These are phyloP conservation scores for Podospora comata DNA, from an alignment of 495 filamentous ascomycete species.

Conservation along the genomic window DNA sequence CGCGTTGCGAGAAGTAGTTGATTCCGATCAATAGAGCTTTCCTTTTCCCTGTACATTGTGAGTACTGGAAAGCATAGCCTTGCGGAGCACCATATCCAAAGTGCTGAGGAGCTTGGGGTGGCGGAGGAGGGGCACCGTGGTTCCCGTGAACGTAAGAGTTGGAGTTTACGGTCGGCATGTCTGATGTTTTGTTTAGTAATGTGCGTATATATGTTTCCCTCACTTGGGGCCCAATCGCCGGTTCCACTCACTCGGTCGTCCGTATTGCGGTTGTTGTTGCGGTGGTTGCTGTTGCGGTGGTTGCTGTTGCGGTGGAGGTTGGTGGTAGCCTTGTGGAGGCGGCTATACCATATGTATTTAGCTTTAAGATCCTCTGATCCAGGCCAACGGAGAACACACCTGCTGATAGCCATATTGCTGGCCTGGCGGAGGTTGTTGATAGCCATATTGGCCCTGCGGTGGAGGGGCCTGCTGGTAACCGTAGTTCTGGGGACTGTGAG, in stretches of 20 bases:
- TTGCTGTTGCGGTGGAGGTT: conserved; percentile 34
- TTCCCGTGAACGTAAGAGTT: conserved; percentile 56
- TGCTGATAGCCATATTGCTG: conserved; percentile 37
- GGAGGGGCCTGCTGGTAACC: conserved; percentile 26
- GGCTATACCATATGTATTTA: conserved; percentile 32
- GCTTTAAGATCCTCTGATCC: conserved; percentile 4
- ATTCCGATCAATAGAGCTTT: conserved; percentile 96
- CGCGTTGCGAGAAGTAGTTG: conserved; percentile 94
- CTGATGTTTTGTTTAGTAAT: conserved; percentile 26
- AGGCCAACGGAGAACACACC: conserved; percentile 19
- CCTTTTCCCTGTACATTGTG: conserved; percentile 81
- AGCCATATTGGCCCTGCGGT: conserved; percentile 42
- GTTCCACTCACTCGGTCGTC: conserved; percentile 39
- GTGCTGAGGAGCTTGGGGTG: conserved; percentile 56
- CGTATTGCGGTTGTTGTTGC: conserved; percentile 26
- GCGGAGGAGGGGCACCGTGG: conserved; percentile 53
- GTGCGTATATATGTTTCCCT: conserved; percentile 1
- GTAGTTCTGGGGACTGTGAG: conserved; percentile 22
- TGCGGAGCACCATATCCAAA: conserved; percentile 79
- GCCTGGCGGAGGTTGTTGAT: conserved; percentile 43
- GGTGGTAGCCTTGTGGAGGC: conserved; percentile 43
- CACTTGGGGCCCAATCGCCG: neutral
- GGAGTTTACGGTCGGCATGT: conserved; percentile 44
- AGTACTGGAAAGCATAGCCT: conserved; percentile 84
- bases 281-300: conserved; percentile 10